Base-by-base conservation (phyloP, 2,329 filamentous ascomycete species). In the Acrocalymma vagum region DNA sequence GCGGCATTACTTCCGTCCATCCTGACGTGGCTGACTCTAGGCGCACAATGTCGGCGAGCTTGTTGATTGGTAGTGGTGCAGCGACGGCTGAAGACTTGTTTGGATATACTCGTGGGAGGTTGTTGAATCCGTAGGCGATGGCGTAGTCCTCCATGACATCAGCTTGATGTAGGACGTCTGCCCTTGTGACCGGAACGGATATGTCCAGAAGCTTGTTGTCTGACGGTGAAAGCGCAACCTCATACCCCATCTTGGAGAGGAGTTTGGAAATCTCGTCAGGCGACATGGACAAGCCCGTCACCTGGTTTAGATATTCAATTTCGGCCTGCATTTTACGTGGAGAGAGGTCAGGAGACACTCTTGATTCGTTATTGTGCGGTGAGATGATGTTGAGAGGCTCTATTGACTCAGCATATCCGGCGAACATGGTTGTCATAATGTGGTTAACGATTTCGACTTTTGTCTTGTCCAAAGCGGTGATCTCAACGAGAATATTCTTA, bases 91-190 rank as follows among this genome's bases (percentile, higher is more conserved):
- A 88, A 16, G 88, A 87, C 65, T 91, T 92, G 71, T 86, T 91
- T 7, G 92, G 91, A 63, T 93, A 90, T 32, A 87, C 85, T 36
- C 91, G 86, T 1, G 93, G 92, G 13, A 99, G 85, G 51, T 88
- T 90, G 79, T 99, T 99, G 82, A 96, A 99, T 53, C 95, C 94
- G 70, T 97, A 96, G 37, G 90, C 91, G 53, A 99, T 94, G 26
- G 91, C 94, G 14, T 95, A 86, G 67, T 99, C 95, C 75, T 99
- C 94, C 93, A 99, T 99, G 56, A 99, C 89, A 68, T 99, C 94
- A 60, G 91, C 95, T 66, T 96, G 88, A 72, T 99, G 94, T 21
- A 99, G 84, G 27, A 99, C 87, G 70, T 99, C 94, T 31, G 94
- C 93, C 49, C 94, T 84, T 30, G 92, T 97, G 21, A 92, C 84